Conservation (phyloP, 2,329 filamentous ascomycete genomes). For the Fusarium sp. region DNA sequence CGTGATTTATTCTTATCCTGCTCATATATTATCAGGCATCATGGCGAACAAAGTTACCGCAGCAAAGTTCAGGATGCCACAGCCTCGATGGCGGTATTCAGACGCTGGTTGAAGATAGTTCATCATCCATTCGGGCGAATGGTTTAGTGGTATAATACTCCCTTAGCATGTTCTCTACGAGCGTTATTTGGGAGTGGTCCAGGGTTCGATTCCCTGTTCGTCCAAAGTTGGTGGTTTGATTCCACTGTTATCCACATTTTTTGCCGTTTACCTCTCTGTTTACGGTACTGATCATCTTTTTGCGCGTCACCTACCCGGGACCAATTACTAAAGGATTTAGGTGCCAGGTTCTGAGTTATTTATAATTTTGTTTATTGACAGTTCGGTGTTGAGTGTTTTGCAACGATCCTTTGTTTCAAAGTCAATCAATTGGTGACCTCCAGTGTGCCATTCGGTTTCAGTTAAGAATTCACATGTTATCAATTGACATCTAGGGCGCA, state of each 20-base stretch:
- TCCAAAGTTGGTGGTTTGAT: conserved; percentile 18
- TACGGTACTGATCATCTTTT: background rate
- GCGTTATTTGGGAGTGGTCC: conserved; percentile 25
- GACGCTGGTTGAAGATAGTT: rapidly evolving
- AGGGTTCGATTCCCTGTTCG: conserved; percentile 37
- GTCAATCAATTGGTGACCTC: background rate
- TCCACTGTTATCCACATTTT: conserved; percentile 25
- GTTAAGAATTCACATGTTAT: rapidly evolving
- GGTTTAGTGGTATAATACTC: conserved; percentile 38
- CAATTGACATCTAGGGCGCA: rapidly evolving
- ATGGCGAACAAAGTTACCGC: too few species aligned
- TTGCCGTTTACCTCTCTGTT: background rate
- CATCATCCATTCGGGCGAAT: conserved; percentile 19
- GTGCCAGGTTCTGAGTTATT: rapidly evolving
- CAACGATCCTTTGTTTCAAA: rapidly evolving
- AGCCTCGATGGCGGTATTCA: rapidly evolving
- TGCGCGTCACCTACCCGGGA: background rate
- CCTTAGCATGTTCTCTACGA: conserved; percentile 17
- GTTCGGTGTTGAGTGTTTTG: rapidly evolving
- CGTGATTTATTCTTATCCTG: too few species aligned
- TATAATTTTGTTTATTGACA: rapidly evolving
- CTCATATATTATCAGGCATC: background rate
- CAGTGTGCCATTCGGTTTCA: background rate
- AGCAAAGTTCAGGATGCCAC: rapidly evolving
- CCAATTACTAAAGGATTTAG: rapidly evolving